Base-by-base conservation (phyloP, 805 yeast genomes). In the Saccharomycopsis babjevae region DNA sequence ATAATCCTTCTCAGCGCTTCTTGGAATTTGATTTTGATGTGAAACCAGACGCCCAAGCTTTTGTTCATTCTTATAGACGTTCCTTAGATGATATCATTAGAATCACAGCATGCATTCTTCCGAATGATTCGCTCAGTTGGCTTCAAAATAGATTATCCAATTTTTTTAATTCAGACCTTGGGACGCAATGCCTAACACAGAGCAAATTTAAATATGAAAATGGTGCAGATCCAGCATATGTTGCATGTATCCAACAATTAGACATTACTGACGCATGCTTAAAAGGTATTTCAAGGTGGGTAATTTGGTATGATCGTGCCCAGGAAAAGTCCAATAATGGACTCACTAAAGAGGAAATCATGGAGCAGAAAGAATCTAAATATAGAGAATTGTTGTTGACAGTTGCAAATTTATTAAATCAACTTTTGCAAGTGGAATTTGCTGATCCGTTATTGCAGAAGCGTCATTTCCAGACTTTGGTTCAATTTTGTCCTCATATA, bases 251-350 rank as follows among this genome's bases (percentile, higher is more conserved):
- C 59, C 82, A 96, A 0, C 97, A 91, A 70, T 84, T 94, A 63
- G 85, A 84, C 69, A 83, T 91, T 30, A 89, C 91, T 32, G 98
- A 93, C 72, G 86, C 96, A 40, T 86, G 96, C 66, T 82, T 94
- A 39, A 81, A 96, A 62, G 99, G 98, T 42, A 86, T 96, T 28
- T 85, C 94, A 13, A 82, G 99, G 69, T 96, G 99, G 99, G 83
- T 89, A 67, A 84, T 90, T 18, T 93, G 97, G 97, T 91, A 89
- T 67, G 79, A 73, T 40, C 83, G 83, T 6, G 79, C 77, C 5
- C 79, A 79, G 28, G 79, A 78, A 54, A 78, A 79, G 60, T 66
- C 71, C 1, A 59, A 64, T 8, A 77, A 74, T 56, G 77, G 75
- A 62, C 52, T 46, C n/a, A 22, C 34, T 22, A 46, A 46, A 46